Evolutionary conservation across 139 green algal species (phyloP), one percentile per base, ranked within the genome.

Genomic region (Zygnema cylindricum): DNA sequence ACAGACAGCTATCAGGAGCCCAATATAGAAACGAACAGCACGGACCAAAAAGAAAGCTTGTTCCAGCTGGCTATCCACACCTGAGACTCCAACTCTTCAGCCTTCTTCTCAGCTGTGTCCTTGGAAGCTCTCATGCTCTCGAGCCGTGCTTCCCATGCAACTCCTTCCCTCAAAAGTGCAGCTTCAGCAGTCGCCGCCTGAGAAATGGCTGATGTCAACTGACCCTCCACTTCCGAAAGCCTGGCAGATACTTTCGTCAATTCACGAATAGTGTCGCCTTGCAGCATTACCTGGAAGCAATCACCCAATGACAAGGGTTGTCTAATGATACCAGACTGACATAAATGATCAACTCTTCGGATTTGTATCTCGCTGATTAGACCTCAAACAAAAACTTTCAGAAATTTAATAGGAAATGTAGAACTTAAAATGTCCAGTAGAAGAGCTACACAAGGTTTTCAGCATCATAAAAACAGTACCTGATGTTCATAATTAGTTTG

Each of bases 401-500:
- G n/a, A n/a, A n/a, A n/a, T n/a, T n/a, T n/a, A n/a, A n/a, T n/a
- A n/a, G n/a, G n/a, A n/a, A n/a, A n/a, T n/a, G n/a, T n/a, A n/a
- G n/a, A n/a, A n/a, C n/a, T n/a, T n/a, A n/a, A n/a, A n/a, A n/a
- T n/a, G n/a, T n/a, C n/a, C n/a, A n/a, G n/a, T n/a, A n/a, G n/a
- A n/a, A n/a, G n/a, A n/a, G n/a, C n/a, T n/a, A n/a, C n/a, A n/a
- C n/a, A n/a, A n/a, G n/a, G n/a, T n/a, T n/a, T n/a, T n/a, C n/a
- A n/a, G n/a, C n/a, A n/a, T n/a, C n/a, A n/a, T n/a, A 63, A 63
- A 63, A 63, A 41, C 33, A 36, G 1, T 77, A 91, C 86, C 86
- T 91, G 81, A 22, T 33, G 86, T 49, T 91, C 81, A 38, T 91
- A 91, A 69, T 89, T 89, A 30, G 40, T 89, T 81, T 91, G 79